Percentiles rank a stretch among this genome's conserved stretches.
Evolutionary conservation across 805 yeast genomes (phyloP).

Genomic region (Ogataea ganodermae): DNA sequence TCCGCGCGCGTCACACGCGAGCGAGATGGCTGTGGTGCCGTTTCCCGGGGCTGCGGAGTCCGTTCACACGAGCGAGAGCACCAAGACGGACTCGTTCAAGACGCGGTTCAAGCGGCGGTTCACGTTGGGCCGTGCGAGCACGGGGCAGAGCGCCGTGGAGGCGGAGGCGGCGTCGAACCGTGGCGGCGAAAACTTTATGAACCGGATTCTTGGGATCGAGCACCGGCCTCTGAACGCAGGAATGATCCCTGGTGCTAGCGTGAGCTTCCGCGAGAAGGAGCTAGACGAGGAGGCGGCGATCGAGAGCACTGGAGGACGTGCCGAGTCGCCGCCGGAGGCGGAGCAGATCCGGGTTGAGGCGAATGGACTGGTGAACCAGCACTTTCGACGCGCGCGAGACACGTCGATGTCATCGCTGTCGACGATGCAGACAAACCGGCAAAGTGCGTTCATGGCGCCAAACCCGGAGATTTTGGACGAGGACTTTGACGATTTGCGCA

Average conservation of each 20-base stretch:
- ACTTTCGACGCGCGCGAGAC: conserved; percentile 36
- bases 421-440: conserved; percentile 14
- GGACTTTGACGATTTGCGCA: conserved; percentile 33
- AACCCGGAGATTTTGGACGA: conserved; percentile 41
- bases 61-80: not conserved
- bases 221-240: conserved; percentile 16
- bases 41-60: conserved; percentile 3
- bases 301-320: conserved; percentile 37
- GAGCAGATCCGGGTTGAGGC: conserved; percentile 54
- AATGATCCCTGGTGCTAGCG: conserved; percentile 21
- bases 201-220: conserved; percentile 15
- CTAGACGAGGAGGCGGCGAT: conserved; percentile 40
- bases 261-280: conserved; percentile 30
- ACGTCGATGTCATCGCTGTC: conserved; percentile 16
- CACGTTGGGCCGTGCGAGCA: conserved; percentile 13
- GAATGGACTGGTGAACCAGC: conserved; percentile 51
- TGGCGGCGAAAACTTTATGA: conserved; percentile 11
- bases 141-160: not conserved
- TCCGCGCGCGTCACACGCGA: not conserved
- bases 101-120: conserved; percentile 22
- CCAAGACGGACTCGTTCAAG: conserved; percentile 14
- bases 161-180: not conserved
- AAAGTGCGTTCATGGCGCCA: conserved; percentile 15
- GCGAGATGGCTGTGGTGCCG: not conserved
- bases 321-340: conserved; percentile 37